Evolutionary conservation across 2,329 filamentous ascomycete species (phyloP).

Genomic region (Trichophyton simii): DNA sequence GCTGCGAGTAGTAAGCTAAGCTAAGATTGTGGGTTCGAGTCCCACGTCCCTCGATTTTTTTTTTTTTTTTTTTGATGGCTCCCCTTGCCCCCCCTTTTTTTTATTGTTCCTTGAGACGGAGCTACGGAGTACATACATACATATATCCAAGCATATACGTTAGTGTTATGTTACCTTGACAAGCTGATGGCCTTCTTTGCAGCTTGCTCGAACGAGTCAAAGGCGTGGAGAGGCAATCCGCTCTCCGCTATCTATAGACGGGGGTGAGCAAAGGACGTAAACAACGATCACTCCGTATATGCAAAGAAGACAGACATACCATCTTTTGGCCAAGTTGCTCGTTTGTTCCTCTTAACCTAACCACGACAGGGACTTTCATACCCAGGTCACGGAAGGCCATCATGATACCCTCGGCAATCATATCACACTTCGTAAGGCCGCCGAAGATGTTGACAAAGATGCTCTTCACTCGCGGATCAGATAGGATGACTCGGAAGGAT

Average conservation of each 20-base stretch:
- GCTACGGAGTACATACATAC: background rate
- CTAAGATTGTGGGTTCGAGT: constrained; percentile 16
- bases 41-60: constrained; percentile 13
- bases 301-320: constrained; percentile 24
- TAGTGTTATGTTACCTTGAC: constrained; percentile 20
- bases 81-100: background rate
- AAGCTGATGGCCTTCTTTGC: constrained; percentile 53
- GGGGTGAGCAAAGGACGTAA: background rate
- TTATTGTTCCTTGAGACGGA: background rate
- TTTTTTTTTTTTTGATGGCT: constrained; percentile 4
- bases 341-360: constrained; percentile 62
- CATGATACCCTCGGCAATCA: constrained; percentile 66
- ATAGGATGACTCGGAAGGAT: constrained; percentile 60
- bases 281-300: background rate
- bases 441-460: constrained; percentile 63
- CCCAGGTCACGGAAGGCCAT: constrained; percentile 58
- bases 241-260: constrained; percentile 47
- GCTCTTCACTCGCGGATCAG: constrained; percentile 58
- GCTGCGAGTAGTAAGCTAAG: constrained; percentile 7
- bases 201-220: constrained; percentile 63
- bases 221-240: constrained; percentile 55
- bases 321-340: constrained; percentile 58
- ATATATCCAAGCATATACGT: background rate
- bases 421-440: constrained; percentile 60
- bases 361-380: constrained; percentile 60